Base-by-base conservation (phyloP, 1,284 basidiomycete species). In the Mycena sp. region DNA sequence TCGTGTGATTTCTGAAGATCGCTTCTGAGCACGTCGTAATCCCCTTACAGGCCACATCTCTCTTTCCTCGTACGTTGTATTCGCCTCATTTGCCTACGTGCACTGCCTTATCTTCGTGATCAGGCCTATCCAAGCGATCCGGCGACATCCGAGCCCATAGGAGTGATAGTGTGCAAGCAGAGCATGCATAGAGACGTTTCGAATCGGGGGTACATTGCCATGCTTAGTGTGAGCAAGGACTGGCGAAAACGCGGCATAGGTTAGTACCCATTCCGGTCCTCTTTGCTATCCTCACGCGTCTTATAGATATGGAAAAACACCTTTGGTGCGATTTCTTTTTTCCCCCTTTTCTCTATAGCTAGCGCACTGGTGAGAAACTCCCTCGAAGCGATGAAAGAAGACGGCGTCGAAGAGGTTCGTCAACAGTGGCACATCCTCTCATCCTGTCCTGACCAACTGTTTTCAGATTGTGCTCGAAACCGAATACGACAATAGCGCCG, bases 121-220 rank as follows among this genome's bases (percentile, higher is more conserved):
- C 65, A 90, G 87, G 87, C 87, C n/a, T 88, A 87, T 71, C 82
- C 88, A 1, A 78, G 78, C 61, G 83, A 84, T 58, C 79, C 84
- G 17, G 71, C 77, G 52, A 78, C 80, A 29, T 86, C 83, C 44
- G 77, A 80, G 23, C 91, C 95, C 12, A 87, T 98, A 68, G 97
- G 95, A 21, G 94, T 95, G 5, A 93, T 99, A 63, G 92, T 99
- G 28, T 96, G 95, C 85, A 99, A 99, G 81, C 93, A 97, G 76
- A 95, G 95, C 70, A 83, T 86, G 73, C 96, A 98, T 77, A 83
- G 85, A 64, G 87, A 91, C 69, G 81, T 84, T 57, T 82, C 88
- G 5, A 93, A 95, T 77, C 81, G 97, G 71, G 97, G 97, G 4
- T 99, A 99, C 75, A 98, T 99, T 64, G 97, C 96, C 29, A 99